phyloP scores from a whole-genome alignment of 805 yeast species.

The Myxozyma mucilagina region DNA sequence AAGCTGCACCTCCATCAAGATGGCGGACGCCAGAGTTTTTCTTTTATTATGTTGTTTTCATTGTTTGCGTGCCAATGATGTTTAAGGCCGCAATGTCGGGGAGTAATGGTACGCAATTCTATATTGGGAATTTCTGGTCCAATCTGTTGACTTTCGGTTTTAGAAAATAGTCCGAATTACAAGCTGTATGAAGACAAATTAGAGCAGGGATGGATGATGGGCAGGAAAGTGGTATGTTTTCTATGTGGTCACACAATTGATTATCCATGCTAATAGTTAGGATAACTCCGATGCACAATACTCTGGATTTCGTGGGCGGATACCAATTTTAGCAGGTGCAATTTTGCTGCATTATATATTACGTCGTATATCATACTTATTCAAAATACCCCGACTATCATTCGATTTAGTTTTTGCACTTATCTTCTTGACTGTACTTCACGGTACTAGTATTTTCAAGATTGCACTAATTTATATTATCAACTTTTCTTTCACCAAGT shows the following conservation, averaged over 20 bases:
- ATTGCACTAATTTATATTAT: slow-evolving; percentile 59
- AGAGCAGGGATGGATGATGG: slow-evolving; percentile 85
- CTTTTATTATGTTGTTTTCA: slow-evolving; percentile 63
- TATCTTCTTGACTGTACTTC: slow-evolving; percentile 66
- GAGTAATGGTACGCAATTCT: slow-evolving; percentile 46
- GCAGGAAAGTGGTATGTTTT: slow-evolving; percentile 61
- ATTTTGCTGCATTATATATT: slow-evolving; percentile 55
- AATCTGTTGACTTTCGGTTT: background rate
- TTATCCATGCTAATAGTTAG: slow-evolving; percentile 17
- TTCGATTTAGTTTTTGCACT: slow-evolving; percentile 77
- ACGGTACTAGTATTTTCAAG: slow-evolving; percentile 72
- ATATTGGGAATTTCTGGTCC: background rate
- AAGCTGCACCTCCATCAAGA: slow-evolving; percentile 47
- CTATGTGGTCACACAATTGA: background rate
- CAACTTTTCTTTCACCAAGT: slow-evolving; percentile 53
- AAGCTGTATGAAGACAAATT: slow-evolving; percentile 59
- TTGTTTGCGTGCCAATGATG: slow-evolving; percentile 78
- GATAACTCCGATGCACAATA: slow-evolving; percentile 93
- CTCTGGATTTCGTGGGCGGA: slow-evolving; percentile 79
- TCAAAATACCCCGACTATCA: slow-evolving; percentile 45
- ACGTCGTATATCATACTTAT: slow-evolving; percentile 43
- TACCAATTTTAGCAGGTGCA: slow-evolving; percentile 60
- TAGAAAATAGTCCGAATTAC: slow-evolving; percentile 71
- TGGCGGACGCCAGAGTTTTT: slow-evolving; percentile 81
- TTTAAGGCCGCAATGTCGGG: slow-evolving; percentile 78